phyloP scores from a whole-genome alignment of 1,284 basidiomycete species.

The Trichosporon inkin region DNA sequence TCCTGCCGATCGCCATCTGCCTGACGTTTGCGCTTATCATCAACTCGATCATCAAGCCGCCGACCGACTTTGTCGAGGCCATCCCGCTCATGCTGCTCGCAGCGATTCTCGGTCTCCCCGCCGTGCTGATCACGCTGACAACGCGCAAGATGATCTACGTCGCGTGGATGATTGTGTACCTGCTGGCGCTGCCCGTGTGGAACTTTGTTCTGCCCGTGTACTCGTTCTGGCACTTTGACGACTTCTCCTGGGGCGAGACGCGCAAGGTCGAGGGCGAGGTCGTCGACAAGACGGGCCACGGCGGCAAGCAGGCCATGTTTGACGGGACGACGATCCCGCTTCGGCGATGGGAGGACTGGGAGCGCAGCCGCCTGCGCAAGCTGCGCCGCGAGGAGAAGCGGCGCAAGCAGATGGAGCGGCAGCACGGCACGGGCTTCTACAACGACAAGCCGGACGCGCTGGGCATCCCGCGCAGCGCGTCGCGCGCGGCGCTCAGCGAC shows the following conservation, averaged over 20 bases:
- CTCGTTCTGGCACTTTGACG: constrained; percentile 99
- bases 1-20: constrained; percentile 88
- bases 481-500: constrained; percentile 44
- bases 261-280: constrained; percentile 91
- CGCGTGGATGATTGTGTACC: constrained; percentile 95
- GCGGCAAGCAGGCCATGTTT: constrained; percentile 60
- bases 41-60: constrained; percentile 74
- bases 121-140: constrained; percentile 85
- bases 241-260: constrained; percentile 94
- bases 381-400: constrained; percentile 82
- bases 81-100: constrained; percentile 88
- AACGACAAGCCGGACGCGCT: constrained; percentile 42
- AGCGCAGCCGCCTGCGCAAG: constrained; percentile 90
- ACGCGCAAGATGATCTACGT: constrained; percentile 93
- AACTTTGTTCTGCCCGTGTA: constrained; percentile 91
- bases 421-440: constrained; percentile 53
- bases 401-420: constrained; percentile 69
- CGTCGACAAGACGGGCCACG: constrained; percentile 59
- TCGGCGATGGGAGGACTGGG: constrained; percentile 99
- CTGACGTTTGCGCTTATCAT: constrained; percentile 87
- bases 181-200: constrained; percentile 88
- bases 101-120: constrained; percentile 89
- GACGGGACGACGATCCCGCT: constrained; percentile 70
- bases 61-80: constrained; percentile 79
- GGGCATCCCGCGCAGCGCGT: constrained; percentile 45